Conservation (phyloP, 805 yeast species). For the Dipodascopsis uninucleata region DNA sequence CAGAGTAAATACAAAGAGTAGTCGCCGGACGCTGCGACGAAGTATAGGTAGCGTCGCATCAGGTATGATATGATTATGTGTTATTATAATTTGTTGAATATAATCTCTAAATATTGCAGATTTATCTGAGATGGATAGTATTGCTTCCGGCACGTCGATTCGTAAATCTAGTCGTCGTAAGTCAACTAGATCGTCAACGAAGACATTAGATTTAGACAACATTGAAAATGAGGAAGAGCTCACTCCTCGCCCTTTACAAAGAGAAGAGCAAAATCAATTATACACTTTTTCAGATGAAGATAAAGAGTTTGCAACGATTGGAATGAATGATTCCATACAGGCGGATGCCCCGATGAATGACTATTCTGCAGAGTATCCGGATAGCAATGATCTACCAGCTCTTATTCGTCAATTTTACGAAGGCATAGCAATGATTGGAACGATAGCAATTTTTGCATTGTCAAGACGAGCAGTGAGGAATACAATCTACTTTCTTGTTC, state of each 20-base stretch:
- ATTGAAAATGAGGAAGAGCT: not conserved
- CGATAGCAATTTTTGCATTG: not conserved
- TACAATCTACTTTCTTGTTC: not conserved
- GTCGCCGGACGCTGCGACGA: no score
- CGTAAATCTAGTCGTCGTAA: conserved; percentile 1
- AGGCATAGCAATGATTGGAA: not conserved
- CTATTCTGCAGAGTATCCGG: conserved; percentile 1
- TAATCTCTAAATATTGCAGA: no score
- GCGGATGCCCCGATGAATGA: conserved; percentile 1
- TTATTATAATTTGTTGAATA: no score
- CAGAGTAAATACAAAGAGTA: no score
- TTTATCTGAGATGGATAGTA: not conserved
- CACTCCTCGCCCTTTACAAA: not conserved
- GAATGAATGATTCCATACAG: conserved; percentile 2
- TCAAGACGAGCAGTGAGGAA: not conserved
- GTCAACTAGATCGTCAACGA: not conserved
- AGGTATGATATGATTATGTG: no score
- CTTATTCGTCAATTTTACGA: conserved; percentile 1
- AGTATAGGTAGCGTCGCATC: no score
- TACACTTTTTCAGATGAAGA: conserved; percentile 21
- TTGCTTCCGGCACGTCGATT: not conserved
- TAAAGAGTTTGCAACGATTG: conserved; percentile 5
- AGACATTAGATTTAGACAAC: not conserved
- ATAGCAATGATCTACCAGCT: conserved; percentile 1
- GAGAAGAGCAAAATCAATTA: conserved; percentile 1